Conservation (phyloP, 2,329 filamentous ascomycete species). For the Verticillium isaacii region DNA sequence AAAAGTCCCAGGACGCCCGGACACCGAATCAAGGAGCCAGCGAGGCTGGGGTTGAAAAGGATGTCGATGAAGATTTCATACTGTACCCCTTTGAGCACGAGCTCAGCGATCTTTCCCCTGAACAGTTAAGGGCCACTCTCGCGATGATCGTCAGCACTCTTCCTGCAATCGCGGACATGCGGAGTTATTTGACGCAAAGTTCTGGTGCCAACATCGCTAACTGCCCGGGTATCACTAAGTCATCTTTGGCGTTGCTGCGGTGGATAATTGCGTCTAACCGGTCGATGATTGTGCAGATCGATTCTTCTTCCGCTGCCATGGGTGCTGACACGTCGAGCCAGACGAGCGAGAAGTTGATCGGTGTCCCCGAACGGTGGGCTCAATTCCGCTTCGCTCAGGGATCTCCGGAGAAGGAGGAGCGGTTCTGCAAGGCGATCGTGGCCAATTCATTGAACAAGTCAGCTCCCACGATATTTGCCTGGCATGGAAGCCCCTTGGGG, state of each 20-base stretch:
- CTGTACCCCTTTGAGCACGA: slow-evolving; percentile 45
- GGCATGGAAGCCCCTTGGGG: slow-evolving; percentile 70
- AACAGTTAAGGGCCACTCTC: slow-evolving; percentile 45
- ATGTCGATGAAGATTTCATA: neutral
- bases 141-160: slow-evolving; percentile 50
- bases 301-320: slow-evolving; percentile 19
- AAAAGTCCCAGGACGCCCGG: neutral
- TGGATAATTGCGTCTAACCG: slow-evolving; percentile 91
- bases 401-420: slow-evolving; percentile 77
- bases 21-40: neutral
- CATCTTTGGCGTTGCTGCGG: slow-evolving; percentile 64
- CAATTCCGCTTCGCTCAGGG: slow-evolving; percentile 89
- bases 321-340: slow-evolving; percentile 1
- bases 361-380: slow-evolving; percentile 58
- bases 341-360: slow-evolving; percentile 50
- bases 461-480: slow-evolving; percentile 71
- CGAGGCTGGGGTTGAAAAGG: neutral
- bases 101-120: slow-evolving; percentile 48
- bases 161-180: slow-evolving; percentile 58
- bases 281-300: slow-evolving; percentile 78
- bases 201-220: slow-evolving; percentile 34
- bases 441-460: slow-evolving; percentile 30
- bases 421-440: slow-evolving; percentile 62
- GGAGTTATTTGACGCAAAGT: slow-evolving; percentile 35
- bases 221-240: slow-evolving; percentile 54